Evolutionary conservation across 2,329 filamentous ascomycete species (phyloP).

Genomic region (Colletotrichum musicola): DNA sequence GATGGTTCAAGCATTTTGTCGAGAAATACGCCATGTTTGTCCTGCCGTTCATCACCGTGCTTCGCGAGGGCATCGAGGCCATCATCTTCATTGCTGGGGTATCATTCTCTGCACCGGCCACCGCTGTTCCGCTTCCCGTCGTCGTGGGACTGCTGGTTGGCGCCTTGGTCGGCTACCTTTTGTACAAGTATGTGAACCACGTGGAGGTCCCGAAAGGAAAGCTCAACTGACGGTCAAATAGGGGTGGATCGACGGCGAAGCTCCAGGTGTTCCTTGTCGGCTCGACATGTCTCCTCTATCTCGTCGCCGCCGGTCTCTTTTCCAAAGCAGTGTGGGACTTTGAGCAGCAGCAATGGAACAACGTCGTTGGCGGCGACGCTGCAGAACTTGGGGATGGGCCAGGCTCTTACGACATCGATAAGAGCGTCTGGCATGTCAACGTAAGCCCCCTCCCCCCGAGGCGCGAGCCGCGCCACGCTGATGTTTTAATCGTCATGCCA

Average conservation of each 20-base stretch:
- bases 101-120: constrained; percentile 79
- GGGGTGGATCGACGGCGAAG: constrained; percentile 58
- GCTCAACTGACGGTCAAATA: constrained; percentile 40
- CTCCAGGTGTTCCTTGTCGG: constrained; percentile 82
- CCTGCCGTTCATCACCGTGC: constrained; percentile 87
- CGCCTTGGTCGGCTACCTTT: constrained; percentile 74
- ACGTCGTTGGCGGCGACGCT: constrained; percentile 70
- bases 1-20: neutral
- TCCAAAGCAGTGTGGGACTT: constrained; percentile 82
- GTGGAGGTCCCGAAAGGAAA: neutral
- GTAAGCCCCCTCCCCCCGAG: constrained; percentile 57
- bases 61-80: constrained; percentile 87
- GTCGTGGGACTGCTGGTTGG: constrained; percentile 80
- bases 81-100: constrained; percentile 90
- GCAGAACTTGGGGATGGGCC: constrained; percentile 69
- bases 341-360: constrained; percentile 77
- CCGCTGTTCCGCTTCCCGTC: constrained; percentile 82
- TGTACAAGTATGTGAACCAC: constrained; percentile 76
- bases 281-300: constrained; percentile 86
- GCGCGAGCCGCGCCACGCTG: constrained; percentile 16
- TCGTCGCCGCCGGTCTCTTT: constrained; percentile 86
- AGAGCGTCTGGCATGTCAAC: constrained; percentile 87
- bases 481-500: constrained; percentile 10
- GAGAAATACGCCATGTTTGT: constrained; percentile 90
- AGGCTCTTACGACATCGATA: constrained; percentile 82